Percentiles rank a stretch among this genome's conserved stretches.
Conservation (phyloP, 164 flowering plant genomes). For the Vitis labrusca region DNA sequence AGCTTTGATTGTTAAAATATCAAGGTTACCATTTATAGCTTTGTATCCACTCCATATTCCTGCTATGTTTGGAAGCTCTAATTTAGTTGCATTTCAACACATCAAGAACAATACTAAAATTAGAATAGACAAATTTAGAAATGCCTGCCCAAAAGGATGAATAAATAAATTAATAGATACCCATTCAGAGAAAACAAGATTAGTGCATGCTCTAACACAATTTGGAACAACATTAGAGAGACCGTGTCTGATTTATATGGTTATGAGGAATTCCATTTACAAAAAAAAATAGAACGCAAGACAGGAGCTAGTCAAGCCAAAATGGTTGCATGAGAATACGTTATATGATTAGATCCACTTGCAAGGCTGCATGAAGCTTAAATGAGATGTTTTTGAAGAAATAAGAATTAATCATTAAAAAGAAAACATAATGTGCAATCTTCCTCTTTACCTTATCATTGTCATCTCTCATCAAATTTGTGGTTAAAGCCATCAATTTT, state of each 20-base stretch:
- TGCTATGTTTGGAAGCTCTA: no score
- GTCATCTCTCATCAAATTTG: conserved; percentile 86
- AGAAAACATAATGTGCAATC: not conserved
- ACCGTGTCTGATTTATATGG: not conserved
- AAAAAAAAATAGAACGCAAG: not conserved
- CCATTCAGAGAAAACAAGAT: not conserved
- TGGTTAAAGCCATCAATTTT: conserved; percentile 54
- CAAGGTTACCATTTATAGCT: no score
- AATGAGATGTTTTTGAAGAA: not conserved
- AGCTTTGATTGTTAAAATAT: no score
- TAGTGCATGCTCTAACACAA: not conserved
- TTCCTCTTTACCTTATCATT: conserved; percentile 70
- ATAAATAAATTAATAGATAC: no score
- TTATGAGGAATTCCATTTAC: not conserved
- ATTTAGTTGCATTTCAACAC: no score
- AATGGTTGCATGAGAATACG: not conserved
- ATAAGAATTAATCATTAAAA: not conserved
- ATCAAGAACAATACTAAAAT: no score
- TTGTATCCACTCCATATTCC: no score
- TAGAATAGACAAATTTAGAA: no score
- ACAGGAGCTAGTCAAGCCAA: not conserved
- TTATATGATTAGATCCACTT: not conserved
- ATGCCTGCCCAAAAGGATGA: no score
- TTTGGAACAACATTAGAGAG: not conserved
- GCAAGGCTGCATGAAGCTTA: not conserved